Base-by-base conservation (phyloP, 2,329 filamentous ascomycete species). In the Beauveria asiatica region DNA sequence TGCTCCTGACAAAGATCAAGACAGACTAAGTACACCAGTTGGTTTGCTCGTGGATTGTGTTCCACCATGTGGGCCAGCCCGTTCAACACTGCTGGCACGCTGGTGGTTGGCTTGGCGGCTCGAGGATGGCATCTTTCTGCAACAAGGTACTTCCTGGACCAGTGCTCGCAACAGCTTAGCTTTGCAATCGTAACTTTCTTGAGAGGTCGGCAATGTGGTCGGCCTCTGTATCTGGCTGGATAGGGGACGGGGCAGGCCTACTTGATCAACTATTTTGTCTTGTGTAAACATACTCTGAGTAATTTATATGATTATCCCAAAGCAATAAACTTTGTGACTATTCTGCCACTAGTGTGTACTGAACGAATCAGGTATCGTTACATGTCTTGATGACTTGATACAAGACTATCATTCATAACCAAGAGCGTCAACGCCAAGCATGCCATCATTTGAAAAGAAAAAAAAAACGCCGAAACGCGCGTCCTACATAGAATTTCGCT, bases 1-100 rank as follows among this genome's bases (percentile, higher is more conserved):
- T 72, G 71, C 57, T 71, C 53, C 55, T 66, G 53, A 64, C 55
- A 21, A 65, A 62, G 61, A 62, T 61, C 49, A 61, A 63, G 59
- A 44, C 59, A 1, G 42, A 60, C 13, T 52, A 61, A 21, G 19
- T 41, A 17, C 25, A 9, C 11, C 41, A 8, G n/a, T 56, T 33
- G 17, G 17, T 41, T 19, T 42, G 25, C 27, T 42, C 53, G 44
- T 42, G 46, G 11, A 44, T 59, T 13, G 41, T 39, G 45, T 30
- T 33, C 55, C 37, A 3, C 37, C 10, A 19, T 6, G 17, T 19
- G 49, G 50, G 42, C 42, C 50, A 27, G 49, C 42, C 41, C 27
- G 50, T 59, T 59, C 49, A 59, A 59, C 49, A 59, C 57, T n/a
- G 50, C 57, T 54, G 57, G 49, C 42, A 17, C 33, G 33, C 21